Base-by-base conservation (phyloP, 208 protist species). In the Blechomonas ayalai region DNA sequence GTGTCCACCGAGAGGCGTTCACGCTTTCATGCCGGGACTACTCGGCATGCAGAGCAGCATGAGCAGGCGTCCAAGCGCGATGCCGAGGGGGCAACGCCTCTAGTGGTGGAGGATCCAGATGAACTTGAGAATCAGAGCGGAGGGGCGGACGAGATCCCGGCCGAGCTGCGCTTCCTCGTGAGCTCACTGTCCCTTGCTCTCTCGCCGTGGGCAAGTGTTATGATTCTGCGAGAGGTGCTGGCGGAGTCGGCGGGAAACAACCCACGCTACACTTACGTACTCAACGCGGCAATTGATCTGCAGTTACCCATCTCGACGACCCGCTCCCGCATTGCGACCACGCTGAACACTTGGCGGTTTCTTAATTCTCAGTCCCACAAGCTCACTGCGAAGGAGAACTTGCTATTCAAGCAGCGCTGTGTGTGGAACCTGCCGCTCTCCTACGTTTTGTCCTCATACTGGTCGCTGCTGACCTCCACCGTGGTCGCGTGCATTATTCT, bases 281-380 rank as follows among this genome's bases (percentile, higher is more conserved):
- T 90, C 45, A 88, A 89, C 39, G 78, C 85, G 7, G 85, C 85
- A 6, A 85, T 94, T 49, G 77, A 94, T 27, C 66, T 94, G 34
- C 85, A 94, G 59, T 67, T 94, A 31, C 85, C 85, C 36, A 82
- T 88, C 25, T 87, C 75, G 32, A 90, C 85, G 36, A 89, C 81
- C 15, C 81, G 85, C 23, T 90, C 80, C 18, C 74, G 85, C 23
- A 90, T 94, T 28, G 85, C 85, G 12, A 89, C 81, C 23, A 83
- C 79, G 47, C 62, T 89, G 52, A 88, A 94, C 43, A 88, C 90
- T 81, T 90, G 82, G 76, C 68, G 75, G 27, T 90, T 94, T 46
- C 63, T 94, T 19, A 82, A 49, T 65, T 78, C 81, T 4, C 85
- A 94, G 42, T 61, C 77, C n/a, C 60, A 82, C 32, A 94, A 94